Evolutionary conservation across 164 flowering plant genomes (phyloP).

Genomic region (Macadamia integrifolia): DNA sequence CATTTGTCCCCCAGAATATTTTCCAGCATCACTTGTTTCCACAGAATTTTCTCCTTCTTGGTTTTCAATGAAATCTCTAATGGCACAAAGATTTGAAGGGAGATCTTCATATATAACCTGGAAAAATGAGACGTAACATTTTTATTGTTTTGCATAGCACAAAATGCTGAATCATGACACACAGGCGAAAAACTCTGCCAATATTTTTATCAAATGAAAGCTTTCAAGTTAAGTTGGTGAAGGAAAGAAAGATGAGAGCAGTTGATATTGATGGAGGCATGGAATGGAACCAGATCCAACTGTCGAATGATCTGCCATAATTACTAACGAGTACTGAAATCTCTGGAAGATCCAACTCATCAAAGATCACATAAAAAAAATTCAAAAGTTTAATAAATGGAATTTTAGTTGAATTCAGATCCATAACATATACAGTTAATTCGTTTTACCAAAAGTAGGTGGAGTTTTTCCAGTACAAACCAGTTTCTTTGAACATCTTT

Average conservation of each 20-base stretch:
- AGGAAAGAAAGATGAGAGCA: not conserved
- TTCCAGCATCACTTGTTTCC: conserved; percentile 15
- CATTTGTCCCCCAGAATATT: conserved; percentile 18
- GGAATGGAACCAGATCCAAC: not conserved
- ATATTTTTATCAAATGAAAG: not conserved
- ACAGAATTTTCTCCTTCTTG: conserved; percentile 26
- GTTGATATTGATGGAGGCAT: not conserved
- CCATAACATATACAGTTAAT: not conserved
- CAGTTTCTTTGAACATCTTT: too few relatives aligned
- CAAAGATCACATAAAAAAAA: not conserved
- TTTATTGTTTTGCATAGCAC: not conserved
- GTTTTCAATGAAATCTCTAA: conserved; percentile 77
- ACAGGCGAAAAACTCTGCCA: not conserved
- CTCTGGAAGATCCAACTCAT: not conserved
- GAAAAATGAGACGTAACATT: conserved; percentile 1
- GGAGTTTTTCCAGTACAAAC: too few relatives aligned
- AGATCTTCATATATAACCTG: conserved; percentile 98
- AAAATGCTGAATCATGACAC: not conserved
- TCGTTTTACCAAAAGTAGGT: not conserved
- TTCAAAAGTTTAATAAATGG: not conserved
- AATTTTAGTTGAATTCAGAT: not conserved
- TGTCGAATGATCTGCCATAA: not conserved
- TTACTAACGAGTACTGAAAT: not conserved
- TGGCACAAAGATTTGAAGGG: conserved; percentile 91
- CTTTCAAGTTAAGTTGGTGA: not conserved